phyloP scores from a whole-genome alignment of 2,329 filamentous ascomycete species.

The Colletotrichum lindemuthianum region DNA sequence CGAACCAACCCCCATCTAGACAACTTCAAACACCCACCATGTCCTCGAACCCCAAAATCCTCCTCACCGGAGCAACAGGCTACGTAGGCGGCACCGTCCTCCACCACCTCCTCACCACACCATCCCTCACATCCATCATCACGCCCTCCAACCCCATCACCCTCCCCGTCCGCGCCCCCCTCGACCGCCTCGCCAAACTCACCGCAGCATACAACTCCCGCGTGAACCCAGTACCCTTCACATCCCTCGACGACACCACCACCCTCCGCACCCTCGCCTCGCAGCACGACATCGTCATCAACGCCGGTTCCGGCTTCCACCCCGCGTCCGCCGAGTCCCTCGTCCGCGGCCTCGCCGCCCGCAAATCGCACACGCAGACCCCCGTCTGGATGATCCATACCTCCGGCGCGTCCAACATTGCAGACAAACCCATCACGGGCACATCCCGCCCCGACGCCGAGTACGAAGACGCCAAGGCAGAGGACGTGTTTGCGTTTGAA shows the following conservation, averaged over 20 bases:
- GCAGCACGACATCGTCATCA: slow-evolving; percentile 46
- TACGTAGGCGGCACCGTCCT: slow-evolving; percentile 38
- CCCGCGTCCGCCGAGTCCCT: slow-evolving; percentile 45
- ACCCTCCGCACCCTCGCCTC: slow-evolving; percentile 26
- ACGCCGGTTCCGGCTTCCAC: slow-evolving; percentile 48
- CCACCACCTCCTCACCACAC: slow-evolving; percentile 28
- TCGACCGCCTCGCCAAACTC: slow-evolving; percentile 20
- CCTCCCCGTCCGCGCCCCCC: slow-evolving; percentile 17
- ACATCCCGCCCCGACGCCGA: slow-evolving; percentile 25
- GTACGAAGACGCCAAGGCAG: slow-evolving; percentile 29
- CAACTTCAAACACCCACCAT: background rate
- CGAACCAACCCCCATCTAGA: background rate
- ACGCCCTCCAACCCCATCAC: slow-evolving; percentile 19
- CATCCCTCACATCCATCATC: slow-evolving; percentile 11
- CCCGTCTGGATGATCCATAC: slow-evolving; percentile 37
- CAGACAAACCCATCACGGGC: slow-evolving; percentile 36
- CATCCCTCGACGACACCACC: slow-evolving; percentile 31
- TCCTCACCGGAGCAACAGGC: slow-evolving; percentile 36
- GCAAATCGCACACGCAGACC: slow-evolving; percentile 31
- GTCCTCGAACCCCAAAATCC: slow-evolving; percentile 17
- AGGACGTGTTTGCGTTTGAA: slow-evolving; percentile 30
- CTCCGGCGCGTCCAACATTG: slow-evolving; percentile 36
- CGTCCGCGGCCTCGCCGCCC: slow-evolving; percentile 46
- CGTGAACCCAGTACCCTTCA: slow-evolving; percentile 22
- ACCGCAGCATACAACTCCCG: slow-evolving; percentile 22